A percentile compares a stretch with the other conserved stretches of the same genome.
These are phyloP conservation scores for Microsporum audouinii DNA, from an alignment of 2,329 filamentous ascomycete genomes.

Conservation along the genomic window DNA sequence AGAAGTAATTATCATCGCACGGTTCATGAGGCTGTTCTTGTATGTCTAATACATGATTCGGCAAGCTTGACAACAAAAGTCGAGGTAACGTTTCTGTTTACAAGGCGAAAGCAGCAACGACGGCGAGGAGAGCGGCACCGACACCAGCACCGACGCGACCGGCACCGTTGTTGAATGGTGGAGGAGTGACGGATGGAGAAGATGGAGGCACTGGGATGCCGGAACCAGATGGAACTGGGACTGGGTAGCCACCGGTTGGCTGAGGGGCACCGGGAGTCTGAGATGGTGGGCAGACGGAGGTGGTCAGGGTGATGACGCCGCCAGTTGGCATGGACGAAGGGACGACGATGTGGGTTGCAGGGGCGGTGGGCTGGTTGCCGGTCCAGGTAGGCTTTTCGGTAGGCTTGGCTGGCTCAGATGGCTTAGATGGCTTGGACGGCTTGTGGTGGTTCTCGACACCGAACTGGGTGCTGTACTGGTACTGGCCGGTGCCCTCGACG, in stretches of 20 bases:
- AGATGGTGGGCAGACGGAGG: slow-evolving; percentile 3
- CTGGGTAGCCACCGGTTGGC: slow-evolving; percentile 11
- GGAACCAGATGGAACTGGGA: slow-evolving; percentile 12
- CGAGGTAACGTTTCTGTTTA: slow-evolving; percentile 8
- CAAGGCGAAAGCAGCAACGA: slow-evolving; percentile 15
- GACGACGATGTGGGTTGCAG: slow-evolving; percentile 4
- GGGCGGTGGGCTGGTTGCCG: not conserved
- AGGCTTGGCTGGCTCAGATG: not conserved
- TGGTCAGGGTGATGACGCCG: slow-evolving; percentile 18
- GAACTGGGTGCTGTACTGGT: slow-evolving; percentile 53
- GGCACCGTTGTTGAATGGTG: slow-evolving; percentile 10
- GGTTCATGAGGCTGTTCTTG: slow-evolving; percentile 6
- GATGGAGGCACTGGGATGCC: slow-evolving; percentile 12
- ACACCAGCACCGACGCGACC: slow-evolving; percentile 13
- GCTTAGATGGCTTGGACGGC: slow-evolving; percentile 9
- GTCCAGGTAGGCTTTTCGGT: slow-evolving; percentile 8
- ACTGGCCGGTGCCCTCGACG: slow-evolving; percentile 47
- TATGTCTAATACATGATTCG: not conserved
- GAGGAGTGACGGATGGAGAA: slow-evolving; percentile 1
- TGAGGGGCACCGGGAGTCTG: slow-evolving; percentile 10
- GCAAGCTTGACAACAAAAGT: not conserved
- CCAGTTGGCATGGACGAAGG: slow-evolving; percentile 6
- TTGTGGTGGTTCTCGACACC: slow-evolving; percentile 37
- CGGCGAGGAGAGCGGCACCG: slow-evolving; percentile 12
- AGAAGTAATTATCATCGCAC: slow-evolving; percentile 2